These are phyloP conservation scores for Oenanthe sinensis DNA, from an alignment of 129 eudicot genomes.

Conservation along the genomic window DNA sequence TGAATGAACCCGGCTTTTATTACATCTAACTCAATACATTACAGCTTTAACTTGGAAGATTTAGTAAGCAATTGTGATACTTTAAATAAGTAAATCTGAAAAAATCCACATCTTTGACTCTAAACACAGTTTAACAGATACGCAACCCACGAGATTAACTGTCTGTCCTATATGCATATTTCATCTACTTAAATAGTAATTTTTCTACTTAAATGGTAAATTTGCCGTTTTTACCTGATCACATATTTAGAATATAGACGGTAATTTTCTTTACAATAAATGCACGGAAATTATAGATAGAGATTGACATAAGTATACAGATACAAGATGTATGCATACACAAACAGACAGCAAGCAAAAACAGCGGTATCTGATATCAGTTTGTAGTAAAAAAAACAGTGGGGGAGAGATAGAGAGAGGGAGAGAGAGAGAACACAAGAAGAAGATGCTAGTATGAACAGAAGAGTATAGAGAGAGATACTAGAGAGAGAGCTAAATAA, in stretches of 20 bases:
- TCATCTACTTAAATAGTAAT: neutral
- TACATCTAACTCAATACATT: too few relatives aligned
- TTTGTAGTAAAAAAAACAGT: neutral
- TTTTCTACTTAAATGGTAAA: neutral
- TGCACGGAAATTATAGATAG: neutral
- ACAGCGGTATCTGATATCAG: conserved; percentile 1
- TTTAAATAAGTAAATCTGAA: too few relatives aligned
- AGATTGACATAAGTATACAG: neutral
- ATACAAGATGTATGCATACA: neutral
- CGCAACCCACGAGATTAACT: neutral
- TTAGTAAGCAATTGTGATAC: too few relatives aligned
- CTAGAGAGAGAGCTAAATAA: conserved; percentile 2
- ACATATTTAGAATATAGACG: neutral
- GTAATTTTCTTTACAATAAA: neutral
- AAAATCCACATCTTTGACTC: neutral
- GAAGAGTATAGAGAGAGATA: neutral
- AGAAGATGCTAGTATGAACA: neutral
- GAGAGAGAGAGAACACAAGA: neutral
- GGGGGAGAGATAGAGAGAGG: neutral
- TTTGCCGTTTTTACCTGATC: neutral
- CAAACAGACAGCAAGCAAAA: neutral
- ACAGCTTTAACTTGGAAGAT: too few relatives aligned
- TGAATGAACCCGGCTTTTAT: too few relatives aligned
- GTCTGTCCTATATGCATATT: neutral
- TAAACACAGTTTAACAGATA: neutral